phyloP scores from a whole-genome alignment of 2,329 filamentous ascomycete species.

The Fusarium goolgardi region DNA sequence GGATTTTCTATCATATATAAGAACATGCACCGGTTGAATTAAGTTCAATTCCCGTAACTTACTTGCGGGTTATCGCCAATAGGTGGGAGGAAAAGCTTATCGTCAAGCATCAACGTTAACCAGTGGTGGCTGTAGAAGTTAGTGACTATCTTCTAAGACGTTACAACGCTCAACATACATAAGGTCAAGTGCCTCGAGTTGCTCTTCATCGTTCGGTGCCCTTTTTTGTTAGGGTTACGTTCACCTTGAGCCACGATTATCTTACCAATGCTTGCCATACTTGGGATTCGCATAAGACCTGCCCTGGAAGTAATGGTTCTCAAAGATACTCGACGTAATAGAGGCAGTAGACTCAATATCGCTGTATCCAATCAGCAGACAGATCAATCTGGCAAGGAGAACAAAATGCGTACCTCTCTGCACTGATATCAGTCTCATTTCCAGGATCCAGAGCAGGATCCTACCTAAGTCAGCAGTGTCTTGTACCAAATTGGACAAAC shows the following conservation, averaged over 20 bases:
- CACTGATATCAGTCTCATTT: conserved; percentile 17
- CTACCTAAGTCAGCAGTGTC: neutral
- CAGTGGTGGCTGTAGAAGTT: conserved; percentile 31
- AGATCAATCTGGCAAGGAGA: fast-evolving
- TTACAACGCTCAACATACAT: conserved; percentile 13
- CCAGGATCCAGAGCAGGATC: conserved; percentile 22
- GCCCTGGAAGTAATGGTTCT: conserved; percentile 38
- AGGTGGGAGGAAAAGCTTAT: conserved; percentile 38
- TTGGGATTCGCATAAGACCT: conserved; percentile 42
- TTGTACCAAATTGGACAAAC: neutral
- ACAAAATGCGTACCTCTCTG: conserved; percentile 5
- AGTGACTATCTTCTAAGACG: fast-evolving
- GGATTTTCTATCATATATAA: conserved; percentile 17
- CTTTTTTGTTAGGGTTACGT: conserved; percentile 3
- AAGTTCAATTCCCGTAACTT: fast-evolving
- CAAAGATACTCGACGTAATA: conserved; percentile 43
- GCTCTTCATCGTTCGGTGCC: conserved; percentile 42
- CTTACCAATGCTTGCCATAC: conserved; percentile 43
- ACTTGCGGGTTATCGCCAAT: conserved; percentile 38
- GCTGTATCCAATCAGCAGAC: conserved; percentile 6
- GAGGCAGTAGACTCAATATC: conserved; percentile 36
- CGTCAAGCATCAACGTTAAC: conserved; percentile 39
- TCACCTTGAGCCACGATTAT: fast-evolving
- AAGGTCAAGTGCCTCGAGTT: conserved; percentile 43
- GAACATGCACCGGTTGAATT: fast-evolving